These are phyloP conservation scores for Hondaea fermentalgiana DNA, from an alignment of 108 stramenopile species.

Conservation along the genomic window DNA sequence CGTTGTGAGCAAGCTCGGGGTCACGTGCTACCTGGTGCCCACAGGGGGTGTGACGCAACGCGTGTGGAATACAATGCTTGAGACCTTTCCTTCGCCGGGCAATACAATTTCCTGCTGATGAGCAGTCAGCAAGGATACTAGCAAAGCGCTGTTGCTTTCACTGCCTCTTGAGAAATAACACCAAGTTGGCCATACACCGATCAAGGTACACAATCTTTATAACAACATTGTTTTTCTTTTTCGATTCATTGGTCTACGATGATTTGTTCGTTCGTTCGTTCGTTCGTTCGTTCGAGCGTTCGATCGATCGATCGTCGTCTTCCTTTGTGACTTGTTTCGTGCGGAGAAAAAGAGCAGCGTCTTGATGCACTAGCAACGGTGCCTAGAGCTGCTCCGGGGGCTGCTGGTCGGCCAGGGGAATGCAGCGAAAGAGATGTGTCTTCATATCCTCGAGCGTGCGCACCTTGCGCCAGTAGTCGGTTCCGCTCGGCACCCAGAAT, in stretches of 20 bases:
- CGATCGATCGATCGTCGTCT: too few species aligned
- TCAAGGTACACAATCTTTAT: too few species aligned
- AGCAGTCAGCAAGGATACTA: background rate
- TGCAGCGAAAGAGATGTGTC: background rate
- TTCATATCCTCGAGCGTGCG: background rate
- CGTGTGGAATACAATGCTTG: background rate
- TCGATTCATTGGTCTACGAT: too few species aligned
- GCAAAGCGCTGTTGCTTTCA: background rate
- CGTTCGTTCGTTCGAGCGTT: too few species aligned
- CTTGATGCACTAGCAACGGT: too few species aligned
- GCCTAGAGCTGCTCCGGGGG: too few species aligned
- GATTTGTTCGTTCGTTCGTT: too few species aligned
- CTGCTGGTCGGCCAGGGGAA: background rate
- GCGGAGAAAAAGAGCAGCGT: too few species aligned
- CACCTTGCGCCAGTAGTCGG: background rate
- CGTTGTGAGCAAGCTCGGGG: background rate
- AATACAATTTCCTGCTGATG: background rate
- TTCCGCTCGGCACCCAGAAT: background rate
- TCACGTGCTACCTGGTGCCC: slow-evolving; percentile 13
- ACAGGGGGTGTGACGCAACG: background rate
- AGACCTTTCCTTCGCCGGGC: background rate
- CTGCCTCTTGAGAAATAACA: too few species aligned
- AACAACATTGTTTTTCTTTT: too few species aligned
- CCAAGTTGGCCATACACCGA: too few species aligned
- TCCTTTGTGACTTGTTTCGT: too few species aligned